A percentile compares a stretch with the other conserved stretches of the same genome.
These are phyloP conservation scores for Gentiana macrophylla DNA, from an alignment of 257 asterid genomes.

Conservation along the genomic window DNA sequence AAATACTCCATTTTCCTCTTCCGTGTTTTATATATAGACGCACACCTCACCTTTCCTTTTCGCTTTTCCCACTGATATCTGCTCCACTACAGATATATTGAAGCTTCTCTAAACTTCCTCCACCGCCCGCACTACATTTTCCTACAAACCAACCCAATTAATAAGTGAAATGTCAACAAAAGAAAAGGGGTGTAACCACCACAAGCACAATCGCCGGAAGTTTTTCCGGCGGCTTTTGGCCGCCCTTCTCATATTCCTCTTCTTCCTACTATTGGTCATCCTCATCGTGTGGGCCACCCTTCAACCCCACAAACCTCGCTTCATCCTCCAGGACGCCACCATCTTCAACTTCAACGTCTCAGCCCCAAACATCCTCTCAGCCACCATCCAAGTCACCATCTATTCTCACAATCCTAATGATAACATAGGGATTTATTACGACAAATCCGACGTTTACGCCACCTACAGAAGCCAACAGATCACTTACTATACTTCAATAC, in stretches of 20 bases:
- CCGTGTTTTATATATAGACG: no score
- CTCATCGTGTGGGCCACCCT: slow-evolving; percentile 71
- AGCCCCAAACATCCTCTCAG: no score
- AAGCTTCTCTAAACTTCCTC: no score
- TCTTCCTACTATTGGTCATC: slow-evolving; percentile 41
- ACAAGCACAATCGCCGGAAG: slow-evolving; percentile 31
- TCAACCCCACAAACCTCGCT: slow-evolving; percentile 78
- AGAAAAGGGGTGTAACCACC: slow-evolving; percentile 46
- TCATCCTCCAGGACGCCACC: slow-evolving; percentile 22
- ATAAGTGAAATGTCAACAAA: slow-evolving; percentile 24
- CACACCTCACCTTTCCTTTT: no score
- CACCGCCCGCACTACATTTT: no score
- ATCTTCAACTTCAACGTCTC: no score
- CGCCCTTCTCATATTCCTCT: slow-evolving; percentile 22
- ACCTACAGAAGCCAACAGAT: slow-evolving; percentile 62
- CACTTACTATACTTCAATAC: slow-evolving; percentile 23
- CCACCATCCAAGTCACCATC: slow-evolving; percentile 32
- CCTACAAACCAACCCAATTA: no score
- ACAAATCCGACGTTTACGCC: slow-evolving; percentile 15
- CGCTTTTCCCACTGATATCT: no score
- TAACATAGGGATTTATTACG: slow-evolving; percentile 55
- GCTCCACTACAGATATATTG: no score
- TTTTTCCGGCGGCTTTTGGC: slow-evolving; percentile 21
- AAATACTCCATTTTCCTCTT: no score
- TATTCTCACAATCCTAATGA: slow-evolving; percentile 64